A percentile compares a stretch with the other conserved stretches of the same genome.
Evolutionary conservation across 805 yeast species (phyloP).

Genomic region (Suhomyces kilbournensis): DNA sequence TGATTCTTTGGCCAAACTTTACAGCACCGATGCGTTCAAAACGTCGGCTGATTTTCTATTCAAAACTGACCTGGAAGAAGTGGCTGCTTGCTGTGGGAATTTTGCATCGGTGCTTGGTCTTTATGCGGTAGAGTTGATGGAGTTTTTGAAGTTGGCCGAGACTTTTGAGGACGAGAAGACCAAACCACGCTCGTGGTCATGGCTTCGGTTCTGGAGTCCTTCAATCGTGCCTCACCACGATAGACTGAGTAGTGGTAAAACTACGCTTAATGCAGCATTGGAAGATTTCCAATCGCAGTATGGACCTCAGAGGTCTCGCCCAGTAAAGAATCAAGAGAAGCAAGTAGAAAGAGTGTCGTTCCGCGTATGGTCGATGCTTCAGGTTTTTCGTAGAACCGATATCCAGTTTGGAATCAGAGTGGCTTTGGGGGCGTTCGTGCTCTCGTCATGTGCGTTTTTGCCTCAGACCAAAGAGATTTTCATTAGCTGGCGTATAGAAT

Average conservation of each 20-base stretch:
- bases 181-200: conserved; percentile 41
- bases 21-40: conserved; percentile 53
- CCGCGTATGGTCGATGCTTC: conserved; percentile 49
- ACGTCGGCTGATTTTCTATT: conserved; percentile 27
- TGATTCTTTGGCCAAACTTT: conserved; percentile 55
- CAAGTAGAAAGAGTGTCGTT: conserved; percentile 7
- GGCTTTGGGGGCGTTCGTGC: conserved; percentile 67
- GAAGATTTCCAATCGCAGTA: conserved; percentile 27
- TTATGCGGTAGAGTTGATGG: conserved; percentile 55
- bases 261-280: conserved; percentile 35
- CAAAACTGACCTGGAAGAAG: conserved; percentile 69
- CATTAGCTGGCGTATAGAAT: conserved; percentile 71
- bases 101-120: conserved; percentile 64
- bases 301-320: conserved; percentile 6
- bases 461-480: conserved; percentile 54
- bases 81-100: conserved; percentile 81
- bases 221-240: background rate
- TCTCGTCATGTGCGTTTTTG: conserved; percentile 66
- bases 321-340: background rate
- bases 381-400: conserved; percentile 58
- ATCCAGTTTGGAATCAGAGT: conserved; percentile 78
- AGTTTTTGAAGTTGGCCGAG: conserved; percentile 44
- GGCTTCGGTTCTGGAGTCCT: conserved; percentile 31
- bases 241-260: background rate
- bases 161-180: conserved; percentile 32